phyloP scores from a whole-genome alignment of 495 filamentous ascomycete genomes.

The Aspergillus leporis region DNA sequence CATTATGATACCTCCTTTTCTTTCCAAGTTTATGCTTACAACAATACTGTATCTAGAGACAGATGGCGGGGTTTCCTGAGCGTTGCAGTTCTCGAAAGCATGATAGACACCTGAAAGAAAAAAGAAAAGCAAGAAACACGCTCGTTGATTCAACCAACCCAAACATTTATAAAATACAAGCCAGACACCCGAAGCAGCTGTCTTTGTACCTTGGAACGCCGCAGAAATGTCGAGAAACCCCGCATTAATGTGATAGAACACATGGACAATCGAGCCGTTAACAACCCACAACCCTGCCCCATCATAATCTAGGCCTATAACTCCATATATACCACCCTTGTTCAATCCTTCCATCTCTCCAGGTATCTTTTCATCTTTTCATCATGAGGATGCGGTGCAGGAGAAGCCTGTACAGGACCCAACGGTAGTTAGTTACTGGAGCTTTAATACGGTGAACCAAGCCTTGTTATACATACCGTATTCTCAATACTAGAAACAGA shows the following conservation, averaged over 20 bases:
- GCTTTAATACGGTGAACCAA: neutral
- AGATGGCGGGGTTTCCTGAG: neutral
- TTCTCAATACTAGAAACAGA: conserved; percentile 59
- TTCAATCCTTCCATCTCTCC: conserved; percentile 36
- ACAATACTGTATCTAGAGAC: neutral
- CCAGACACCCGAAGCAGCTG: neutral
- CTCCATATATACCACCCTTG: conserved; percentile 2
- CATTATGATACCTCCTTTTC: neutral
- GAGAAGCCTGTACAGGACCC: conserved; percentile 32
- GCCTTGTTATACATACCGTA: conserved; percentile 51
- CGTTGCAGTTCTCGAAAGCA: neutral
- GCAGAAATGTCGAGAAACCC: neutral
- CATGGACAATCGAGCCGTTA: neutral
- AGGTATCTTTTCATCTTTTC: conserved; percentile 36
- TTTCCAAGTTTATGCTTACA: neutral
- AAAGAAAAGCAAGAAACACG: too few relatives aligned
- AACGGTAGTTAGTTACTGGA: neutral
- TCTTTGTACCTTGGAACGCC: neutral
- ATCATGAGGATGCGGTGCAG: conserved; percentile 33
- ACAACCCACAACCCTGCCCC: neutral
- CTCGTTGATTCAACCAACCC: neutral
- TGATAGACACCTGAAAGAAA: neutral
- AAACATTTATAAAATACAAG: neutral
- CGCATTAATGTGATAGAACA: neutral
- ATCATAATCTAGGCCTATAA: neutral